Conservation (phyloP, 2,329 filamentous ascomycete species). For the Graphilbum fragrans region DNA sequence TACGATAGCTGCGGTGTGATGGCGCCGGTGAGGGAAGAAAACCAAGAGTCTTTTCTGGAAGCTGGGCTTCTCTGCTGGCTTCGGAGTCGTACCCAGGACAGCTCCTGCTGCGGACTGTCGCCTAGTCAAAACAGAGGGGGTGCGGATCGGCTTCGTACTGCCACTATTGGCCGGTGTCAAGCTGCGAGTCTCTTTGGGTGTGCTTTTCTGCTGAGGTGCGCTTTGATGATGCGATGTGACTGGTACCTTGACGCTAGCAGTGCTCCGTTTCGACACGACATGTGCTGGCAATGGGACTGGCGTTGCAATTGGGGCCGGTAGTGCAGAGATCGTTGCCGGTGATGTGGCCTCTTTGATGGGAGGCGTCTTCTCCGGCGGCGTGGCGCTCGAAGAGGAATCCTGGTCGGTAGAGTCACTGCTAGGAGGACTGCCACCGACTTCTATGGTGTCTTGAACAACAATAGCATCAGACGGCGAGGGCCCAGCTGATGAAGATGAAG, state of each 20-base stretch:
- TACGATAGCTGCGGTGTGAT: constrained; percentile 7
- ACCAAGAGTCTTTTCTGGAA: constrained; percentile 7
- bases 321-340: too few species aligned
- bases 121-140: background rate
- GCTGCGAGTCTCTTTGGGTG: too few species aligned
- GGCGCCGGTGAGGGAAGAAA: constrained; percentile 3
- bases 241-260: too few species aligned
- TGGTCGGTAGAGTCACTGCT: constrained; percentile 19
- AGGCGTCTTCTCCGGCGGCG: constrained; percentile 1
- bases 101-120: background rate
- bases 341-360: background rate
- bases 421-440: constrained; percentile 34
- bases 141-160: background rate
- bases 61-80: background rate
- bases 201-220: too few species aligned
- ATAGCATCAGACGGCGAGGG: constrained; percentile 25
- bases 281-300: too few species aligned
- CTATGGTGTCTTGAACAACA: constrained; percentile 45
- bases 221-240: too few species aligned
- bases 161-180: too few species aligned
- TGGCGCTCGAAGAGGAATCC: constrained; percentile 11
- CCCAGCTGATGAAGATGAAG: background rate
- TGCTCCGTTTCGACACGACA: too few species aligned
- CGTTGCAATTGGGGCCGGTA: too few species aligned
- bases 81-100: background rate